Evolutionary conservation across 306 rosid species (phyloP).

Genomic region (Alnus glutinosa): DNA sequence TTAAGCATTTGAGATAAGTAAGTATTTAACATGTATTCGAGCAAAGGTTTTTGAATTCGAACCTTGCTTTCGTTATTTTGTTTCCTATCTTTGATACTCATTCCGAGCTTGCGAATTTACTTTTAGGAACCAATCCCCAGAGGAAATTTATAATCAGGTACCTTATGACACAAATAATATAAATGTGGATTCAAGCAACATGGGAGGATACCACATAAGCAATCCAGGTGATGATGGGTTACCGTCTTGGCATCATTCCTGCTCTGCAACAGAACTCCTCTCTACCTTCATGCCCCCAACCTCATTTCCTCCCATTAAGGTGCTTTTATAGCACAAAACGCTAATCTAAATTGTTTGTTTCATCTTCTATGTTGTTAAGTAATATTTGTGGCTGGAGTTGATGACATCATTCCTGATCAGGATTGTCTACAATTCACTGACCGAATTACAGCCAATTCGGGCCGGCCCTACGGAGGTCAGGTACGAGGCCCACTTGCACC

Average conservation of each 20-base stretch:
- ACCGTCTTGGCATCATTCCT: conserved; percentile 58
- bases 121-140: conserved; percentile 49
- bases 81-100: not conserved
- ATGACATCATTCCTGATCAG: too few relatives aligned
- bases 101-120: not conserved
- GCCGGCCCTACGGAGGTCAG: too few relatives aligned
- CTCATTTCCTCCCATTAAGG: conserved; percentile 39
- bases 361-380: too few relatives aligned
- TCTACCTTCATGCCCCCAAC: conserved; percentile 15
- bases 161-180: conserved; percentile 49
- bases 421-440: too few relatives aligned
- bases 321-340: not conserved
- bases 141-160: conserved; percentile 45
- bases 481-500: too few relatives aligned
- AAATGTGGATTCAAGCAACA: conserved; percentile 41
- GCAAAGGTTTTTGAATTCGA: too few relatives aligned
- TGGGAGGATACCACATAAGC: conserved; percentile 23
- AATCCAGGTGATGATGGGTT: conserved; percentile 42
- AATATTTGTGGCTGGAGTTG: too few relatives aligned
- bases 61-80: not conserved
- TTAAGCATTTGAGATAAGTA: too few relatives aligned
- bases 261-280: conserved; percentile 32
- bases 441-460: too few relatives aligned
- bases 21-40: too few relatives aligned
- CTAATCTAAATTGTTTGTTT: too few relatives aligned